Base-by-base conservation (phyloP, 2,329 filamentous ascomycete genomes). In the Endocalyx cinctus region DNA sequence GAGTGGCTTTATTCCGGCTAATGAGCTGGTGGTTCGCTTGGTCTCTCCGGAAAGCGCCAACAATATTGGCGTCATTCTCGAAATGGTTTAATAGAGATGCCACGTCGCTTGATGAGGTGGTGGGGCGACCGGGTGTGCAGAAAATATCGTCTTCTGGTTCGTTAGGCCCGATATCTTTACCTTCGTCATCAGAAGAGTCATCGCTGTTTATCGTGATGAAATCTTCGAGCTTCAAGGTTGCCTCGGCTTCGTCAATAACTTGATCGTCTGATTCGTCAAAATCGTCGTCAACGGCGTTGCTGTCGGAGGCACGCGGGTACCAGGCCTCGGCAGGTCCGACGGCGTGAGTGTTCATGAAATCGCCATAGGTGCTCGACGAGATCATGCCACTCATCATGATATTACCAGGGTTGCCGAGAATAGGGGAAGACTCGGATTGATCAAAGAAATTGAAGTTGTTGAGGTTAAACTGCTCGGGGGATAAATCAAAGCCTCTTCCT, bases 381-480 rank as follows among this genome's bases (percentile, higher is more conserved):
- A 79, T 72, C 62, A 87, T 79, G 47, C 80, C 82, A 30, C 81
- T 82, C 63, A 89, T 79, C 84, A 89, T 88, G 44, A 89, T 72
- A 38, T 87, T 84, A 35, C 80, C 79, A 13, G 79, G 76, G 38
- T 83, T 80, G 53, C 70, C 77, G 40, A 83, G 62, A 50, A 84
- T 77, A 12, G 81, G 77, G 0, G 67, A 67, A 4, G 64, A 53
- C 34, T 67, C 51, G 18, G 23, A 63, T 50, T 34, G 63, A 52
- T 30, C 51, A 33, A 41, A 64, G 50, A 66, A 69, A 13, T 67
- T 58, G 34, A 73, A 53, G 35, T 74, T 67, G 13, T 67, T 58
- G 34, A 73, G 52, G 35, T 74, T 67, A 51, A 75, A 74, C 31
- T 72, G 67, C 52, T 75, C 73, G 0, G 72, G 71, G 0, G 72